Evolutionary conservation across 1,139 yeast genomes (phyloP).

Genomic region (Pneumocystis carinii): DNA sequence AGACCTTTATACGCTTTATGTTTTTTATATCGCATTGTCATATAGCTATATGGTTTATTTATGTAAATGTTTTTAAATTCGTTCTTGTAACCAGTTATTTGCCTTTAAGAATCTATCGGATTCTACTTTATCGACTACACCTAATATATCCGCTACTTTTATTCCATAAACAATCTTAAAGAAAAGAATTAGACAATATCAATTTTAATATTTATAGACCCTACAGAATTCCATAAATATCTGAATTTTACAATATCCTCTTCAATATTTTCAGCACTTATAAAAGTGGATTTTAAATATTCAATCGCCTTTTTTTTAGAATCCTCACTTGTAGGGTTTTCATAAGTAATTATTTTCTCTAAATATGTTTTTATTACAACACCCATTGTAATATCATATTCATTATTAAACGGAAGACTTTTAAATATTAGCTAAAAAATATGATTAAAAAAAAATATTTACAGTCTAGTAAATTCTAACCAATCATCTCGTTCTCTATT

Average conservation of each 20-base stretch:
- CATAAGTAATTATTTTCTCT: constrained; percentile 20
- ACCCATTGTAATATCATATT: constrained; percentile 30
- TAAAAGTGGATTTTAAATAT: constrained; percentile 18
- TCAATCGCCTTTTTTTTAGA: constrained; percentile 7
- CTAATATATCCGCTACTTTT: constrained; percentile 25
- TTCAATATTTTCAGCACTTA: constrained; percentile 23
- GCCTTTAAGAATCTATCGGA: constrained; percentile 29
- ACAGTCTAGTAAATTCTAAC: constrained; percentile 18
- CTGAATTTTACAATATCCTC: constrained; percentile 33
- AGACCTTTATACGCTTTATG: not conserved
- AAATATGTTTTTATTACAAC: constrained; percentile 27
- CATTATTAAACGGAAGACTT: constrained; percentile 46
- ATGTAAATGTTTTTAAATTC: not conserved
- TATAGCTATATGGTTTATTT: not conserved
- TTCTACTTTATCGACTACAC: constrained; percentile 27
- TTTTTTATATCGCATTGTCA: not conserved
- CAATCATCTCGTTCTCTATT: constrained; percentile 23
- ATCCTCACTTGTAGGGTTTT: constrained; percentile 8
- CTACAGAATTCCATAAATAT: constrained; percentile 25
- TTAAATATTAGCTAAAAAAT: constrained; percentile 43
- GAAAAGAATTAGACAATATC: not conserved
- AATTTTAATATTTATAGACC: not conserved
- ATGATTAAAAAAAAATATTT: constrained; percentile 18
- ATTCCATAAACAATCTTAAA: constrained; percentile 18
- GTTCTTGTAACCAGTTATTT: constrained; percentile 28